phyloP scores from a whole-genome alignment of 2,329 filamentous ascomycete species.

The Blastomyces parvus region DNA sequence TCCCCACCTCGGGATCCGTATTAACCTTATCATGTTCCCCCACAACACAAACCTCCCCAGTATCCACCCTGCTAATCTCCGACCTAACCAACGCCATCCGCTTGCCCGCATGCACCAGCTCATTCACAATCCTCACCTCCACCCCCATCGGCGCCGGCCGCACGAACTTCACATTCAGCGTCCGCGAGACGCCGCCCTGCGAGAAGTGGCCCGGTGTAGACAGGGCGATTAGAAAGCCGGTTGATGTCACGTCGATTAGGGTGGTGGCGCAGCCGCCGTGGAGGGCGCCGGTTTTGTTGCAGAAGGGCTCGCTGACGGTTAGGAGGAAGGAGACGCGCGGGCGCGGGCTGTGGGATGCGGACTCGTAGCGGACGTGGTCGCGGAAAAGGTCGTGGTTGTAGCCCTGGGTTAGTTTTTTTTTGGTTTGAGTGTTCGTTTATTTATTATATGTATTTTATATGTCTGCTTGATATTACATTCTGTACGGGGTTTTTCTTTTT shows the following conservation, averaged over 20 bases:
- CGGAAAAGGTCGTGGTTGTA: conserved; percentile 24
- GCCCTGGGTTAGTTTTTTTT: conserved; percentile 17
- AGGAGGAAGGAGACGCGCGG: conserved; percentile 28
- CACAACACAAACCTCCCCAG: conserved; percentile 46
- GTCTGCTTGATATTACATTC: not conserved
- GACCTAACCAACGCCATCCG: conserved; percentile 46
- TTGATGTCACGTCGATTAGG: conserved; percentile 58
- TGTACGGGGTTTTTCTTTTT: not conserved
- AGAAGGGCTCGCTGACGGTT: conserved; percentile 73
- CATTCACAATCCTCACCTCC: conserved; percentile 46
- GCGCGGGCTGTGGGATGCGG: conserved; percentile 28
- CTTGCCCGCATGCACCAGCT: conserved; percentile 50
- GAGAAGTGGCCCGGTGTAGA: conserved; percentile 53
- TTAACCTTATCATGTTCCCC: conserved; percentile 59
- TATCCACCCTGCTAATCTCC: conserved; percentile 45
- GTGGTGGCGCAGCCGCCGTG: conserved; percentile 71
- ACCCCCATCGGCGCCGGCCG: conserved; percentile 49
- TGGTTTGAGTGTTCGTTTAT: not conserved
- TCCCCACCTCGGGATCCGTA: conserved; percentile 39
- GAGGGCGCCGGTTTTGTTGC: conserved; percentile 82
- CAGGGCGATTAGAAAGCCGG: conserved; percentile 48
- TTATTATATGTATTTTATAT: not conserved
- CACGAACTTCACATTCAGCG: conserved; percentile 58
- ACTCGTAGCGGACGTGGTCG: conserved; percentile 31
- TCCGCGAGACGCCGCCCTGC: conserved; percentile 54